Conservation (phyloP, 2,329 filamentous ascomycete species). For the Coniochaeta prunicola region DNA sequence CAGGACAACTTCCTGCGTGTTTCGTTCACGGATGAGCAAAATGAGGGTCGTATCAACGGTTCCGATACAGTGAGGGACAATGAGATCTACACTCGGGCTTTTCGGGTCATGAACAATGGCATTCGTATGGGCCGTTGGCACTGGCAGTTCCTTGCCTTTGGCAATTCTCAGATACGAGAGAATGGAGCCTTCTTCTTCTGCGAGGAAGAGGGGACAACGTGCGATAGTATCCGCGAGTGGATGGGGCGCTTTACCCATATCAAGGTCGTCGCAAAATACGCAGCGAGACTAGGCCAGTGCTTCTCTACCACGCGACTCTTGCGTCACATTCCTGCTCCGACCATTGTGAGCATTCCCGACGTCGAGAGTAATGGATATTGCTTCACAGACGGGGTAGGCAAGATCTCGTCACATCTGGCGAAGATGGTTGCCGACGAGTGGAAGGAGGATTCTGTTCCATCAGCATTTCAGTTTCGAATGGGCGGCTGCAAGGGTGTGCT, state of each 20-base stretch:
- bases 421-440: conserved; percentile 67
- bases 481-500: conserved; percentile 90
- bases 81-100: conserved; percentile 67
- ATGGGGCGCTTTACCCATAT: conserved; percentile 86
- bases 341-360: conserved; percentile 58
- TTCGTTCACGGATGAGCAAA: conserved; percentile 78
- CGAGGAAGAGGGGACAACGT: conserved; percentile 51
- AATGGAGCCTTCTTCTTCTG: conserved; percentile 92
- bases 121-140: conserved; percentile 74
- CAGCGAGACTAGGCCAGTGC: conserved; percentile 84
- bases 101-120: conserved; percentile 65
- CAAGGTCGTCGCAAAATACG: conserved; percentile 77
- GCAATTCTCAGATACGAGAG: conserved; percentile 91
- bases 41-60: conserved; percentile 52
- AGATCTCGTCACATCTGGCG: conserved; percentile 75
- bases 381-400: conserved; percentile 91
- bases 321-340: conserved; percentile 51
- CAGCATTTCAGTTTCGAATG: conserved; percentile 85
- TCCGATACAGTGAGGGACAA: conserved; percentile 50
- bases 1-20: conserved; percentile 81
- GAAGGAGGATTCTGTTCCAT: conserved; percentile 57
- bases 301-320: conserved; percentile 88
- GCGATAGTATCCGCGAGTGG: conserved; percentile 70
- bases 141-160: conserved; percentile 88
- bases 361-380: conserved; percentile 60